Evolutionary conservation across 768 basidiomycete species (phyloP).

Genomic region (Aureoboletus auriporus): DNA sequence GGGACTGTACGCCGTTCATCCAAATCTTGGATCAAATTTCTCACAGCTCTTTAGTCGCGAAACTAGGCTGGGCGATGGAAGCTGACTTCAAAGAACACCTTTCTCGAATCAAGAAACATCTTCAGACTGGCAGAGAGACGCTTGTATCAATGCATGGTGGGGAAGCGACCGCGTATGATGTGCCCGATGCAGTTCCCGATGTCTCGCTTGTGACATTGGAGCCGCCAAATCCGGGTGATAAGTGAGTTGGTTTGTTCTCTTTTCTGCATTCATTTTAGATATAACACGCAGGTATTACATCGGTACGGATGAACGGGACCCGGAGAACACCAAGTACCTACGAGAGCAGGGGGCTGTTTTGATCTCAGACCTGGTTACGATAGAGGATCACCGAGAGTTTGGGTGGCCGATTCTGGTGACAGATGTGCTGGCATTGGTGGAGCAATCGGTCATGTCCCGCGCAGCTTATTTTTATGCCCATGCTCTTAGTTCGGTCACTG

Average conservation of each 20-base stretch:
- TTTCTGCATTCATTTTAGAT: background rate
- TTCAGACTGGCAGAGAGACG: constrained; percentile 15
- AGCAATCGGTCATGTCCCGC: constrained; percentile 37
- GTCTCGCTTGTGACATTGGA: constrained; percentile 17
- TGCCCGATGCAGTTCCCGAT: constrained; percentile 20
- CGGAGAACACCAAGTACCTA: constrained; percentile 29
- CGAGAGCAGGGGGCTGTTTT: constrained; percentile 35
- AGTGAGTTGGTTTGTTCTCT: constrained; percentile 6
- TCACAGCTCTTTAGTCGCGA: constrained; percentile 21
- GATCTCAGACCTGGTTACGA: constrained; percentile 39
- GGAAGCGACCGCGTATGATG: constrained; percentile 13
- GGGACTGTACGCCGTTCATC: constrained; percentile 33
- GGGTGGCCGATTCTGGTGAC: constrained; percentile 43
- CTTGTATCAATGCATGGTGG: constrained; percentile 21
- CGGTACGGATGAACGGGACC: constrained; percentile 42
- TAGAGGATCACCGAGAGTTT: constrained; percentile 35
- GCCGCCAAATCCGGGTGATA: constrained; percentile 22
- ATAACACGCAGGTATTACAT: constrained; percentile 27
- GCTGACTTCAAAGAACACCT: constrained; percentile 30
- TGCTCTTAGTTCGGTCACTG: constrained; percentile 36
- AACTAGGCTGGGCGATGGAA: constrained; percentile 34
- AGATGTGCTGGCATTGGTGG: constrained; percentile 40
- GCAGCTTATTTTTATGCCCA: constrained; percentile 41
- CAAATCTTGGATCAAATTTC: no score
- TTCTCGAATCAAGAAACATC: constrained; percentile 26